These are phyloP conservation scores for Scedosporium dehoogii DNA, from an alignment of 2,329 filamentous ascomycete species.

Conservation along the genomic window DNA sequence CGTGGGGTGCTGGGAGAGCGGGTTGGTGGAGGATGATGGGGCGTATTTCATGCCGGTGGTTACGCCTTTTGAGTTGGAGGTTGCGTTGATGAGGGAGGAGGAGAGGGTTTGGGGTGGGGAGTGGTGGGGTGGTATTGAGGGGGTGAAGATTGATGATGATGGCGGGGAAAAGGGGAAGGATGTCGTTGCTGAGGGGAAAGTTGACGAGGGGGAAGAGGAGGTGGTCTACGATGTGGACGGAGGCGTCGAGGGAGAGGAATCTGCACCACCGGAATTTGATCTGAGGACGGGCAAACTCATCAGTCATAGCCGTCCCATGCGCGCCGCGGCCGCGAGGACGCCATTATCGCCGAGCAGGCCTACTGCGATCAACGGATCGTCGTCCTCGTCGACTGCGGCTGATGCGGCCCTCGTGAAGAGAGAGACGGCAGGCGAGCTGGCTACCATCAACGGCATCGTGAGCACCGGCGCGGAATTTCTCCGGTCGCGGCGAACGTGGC, in stretches of 20 bases:
- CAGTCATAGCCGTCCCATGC: constrained; percentile 68
- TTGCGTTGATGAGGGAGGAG: constrained; percentile 66
- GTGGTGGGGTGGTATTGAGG: constrained; percentile 83
- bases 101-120: constrained; percentile 75
- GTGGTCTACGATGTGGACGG: constrained; percentile 24
- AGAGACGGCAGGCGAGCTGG: constrained; percentile 52
- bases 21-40: constrained; percentile 70
- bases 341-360: constrained; percentile 13
- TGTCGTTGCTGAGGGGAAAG: constrained; percentile 6
- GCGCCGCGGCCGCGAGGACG: constrained; percentile 22
- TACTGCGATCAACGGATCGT: constrained; percentile 10
- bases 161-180: constrained; percentile 16
- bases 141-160: constrained; percentile 38
- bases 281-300: constrained; percentile 78
- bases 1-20: constrained; percentile 96
- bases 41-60: constrained; percentile 84
- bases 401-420: constrained; percentile 44
- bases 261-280: constrained; percentile 83
- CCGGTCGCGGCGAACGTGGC: constrained; percentile 76
- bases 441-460: constrained; percentile 72
- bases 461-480: constrained; percentile 89
- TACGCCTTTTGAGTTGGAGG: constrained; percentile 85
- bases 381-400: constrained; percentile 23
- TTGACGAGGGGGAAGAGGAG: constrained; percentile 14
- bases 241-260: constrained; percentile 54